Evolutionary conservation across 768 basidiomycete species (phyloP).

Genomic region (Mycena polygramma): DNA sequence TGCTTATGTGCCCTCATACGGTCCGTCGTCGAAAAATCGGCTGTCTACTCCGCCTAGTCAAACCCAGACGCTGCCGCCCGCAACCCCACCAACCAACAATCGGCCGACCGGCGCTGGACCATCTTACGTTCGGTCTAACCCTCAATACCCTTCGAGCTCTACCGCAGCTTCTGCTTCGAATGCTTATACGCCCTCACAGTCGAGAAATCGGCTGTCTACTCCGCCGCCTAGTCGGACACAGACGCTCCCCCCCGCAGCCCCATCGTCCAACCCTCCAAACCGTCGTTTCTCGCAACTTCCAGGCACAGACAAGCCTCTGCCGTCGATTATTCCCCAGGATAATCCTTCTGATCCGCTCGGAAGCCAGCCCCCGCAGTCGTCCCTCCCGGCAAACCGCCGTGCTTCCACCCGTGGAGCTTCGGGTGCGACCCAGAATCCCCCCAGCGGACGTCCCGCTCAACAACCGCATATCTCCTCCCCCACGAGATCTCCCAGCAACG

Average conservation of each 20-base stretch:
- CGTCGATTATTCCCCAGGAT: slow-evolving; percentile 21
- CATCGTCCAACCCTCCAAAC: slow-evolving; percentile 13
- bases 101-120: neutral
- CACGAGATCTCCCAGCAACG: slow-evolving; percentile 14
- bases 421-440: slow-evolving; percentile 32
- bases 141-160: neutral
- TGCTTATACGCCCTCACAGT: slow-evolving; percentile 12
- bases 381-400: slow-evolving; percentile 35
- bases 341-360: slow-evolving; percentile 35
- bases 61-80: slow-evolving; percentile 22
- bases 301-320: slow-evolving; percentile 36
- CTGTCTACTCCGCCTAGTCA: slow-evolving; percentile 18
- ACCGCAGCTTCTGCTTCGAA: slow-evolving; percentile 32
- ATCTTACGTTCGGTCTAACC: slow-evolving; percentile 31
- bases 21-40: slow-evolving; percentile 21
- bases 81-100: neutral
- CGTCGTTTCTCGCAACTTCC: slow-evolving; percentile 34
- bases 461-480: slow-evolving; percentile 23
- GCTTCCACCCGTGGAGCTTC: slow-evolving; percentile 28
- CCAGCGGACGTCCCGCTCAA: slow-evolving; percentile 30
- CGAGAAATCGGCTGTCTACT: slow-evolving; percentile 23
- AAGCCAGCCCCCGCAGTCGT: slow-evolving; percentile 34
- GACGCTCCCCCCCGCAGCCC: slow-evolving; percentile 13
- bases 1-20: slow-evolving; percentile 14
- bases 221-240: slow-evolving; percentile 17